A percentile compares a stretch with the other conserved stretches of the same genome.
phyloP scores from a whole-genome alignment of 2,329 filamentous ascomycete genomes.

The Aspergillus floridensis region DNA sequence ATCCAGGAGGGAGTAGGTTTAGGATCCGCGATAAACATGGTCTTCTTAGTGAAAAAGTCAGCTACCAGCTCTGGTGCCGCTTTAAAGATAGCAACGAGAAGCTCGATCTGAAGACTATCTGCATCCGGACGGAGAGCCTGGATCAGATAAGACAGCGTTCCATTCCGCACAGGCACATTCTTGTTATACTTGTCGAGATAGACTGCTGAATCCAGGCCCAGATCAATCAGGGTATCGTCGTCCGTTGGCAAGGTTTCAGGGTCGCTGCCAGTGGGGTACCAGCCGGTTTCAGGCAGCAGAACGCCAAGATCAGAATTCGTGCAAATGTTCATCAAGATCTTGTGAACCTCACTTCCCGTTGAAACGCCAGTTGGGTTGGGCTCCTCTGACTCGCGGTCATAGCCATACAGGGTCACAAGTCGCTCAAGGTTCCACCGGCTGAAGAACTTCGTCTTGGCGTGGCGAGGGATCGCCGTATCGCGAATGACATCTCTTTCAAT shows the following conservation, averaged over 20 bases:
- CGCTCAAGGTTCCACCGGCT: slow-evolving; percentile 71
- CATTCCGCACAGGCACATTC: slow-evolving; percentile 73
- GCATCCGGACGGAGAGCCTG: slow-evolving; percentile 80
- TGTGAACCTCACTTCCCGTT: slow-evolving; percentile 68
- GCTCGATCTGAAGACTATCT: slow-evolving; percentile 74
- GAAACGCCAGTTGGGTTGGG: slow-evolving; percentile 43
- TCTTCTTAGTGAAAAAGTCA: slow-evolving; percentile 79
- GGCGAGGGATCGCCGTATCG: slow-evolving; percentile 70
- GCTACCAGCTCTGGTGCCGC: slow-evolving; percentile 82
- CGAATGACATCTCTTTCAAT: slow-evolving; percentile 70
- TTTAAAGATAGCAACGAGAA: slow-evolving; percentile 75
- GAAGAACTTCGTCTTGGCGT: slow-evolving; percentile 72
- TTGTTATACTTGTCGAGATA: slow-evolving; percentile 67
- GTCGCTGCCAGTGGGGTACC: slow-evolving; percentile 72
- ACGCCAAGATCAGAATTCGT: slow-evolving; percentile 71
- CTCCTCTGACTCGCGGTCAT: slow-evolving; percentile 49
- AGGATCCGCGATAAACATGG: slow-evolving; percentile 80
- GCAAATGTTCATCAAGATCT: slow-evolving; percentile 72
- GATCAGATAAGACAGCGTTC: slow-evolving; percentile 73
- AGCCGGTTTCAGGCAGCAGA: slow-evolving; percentile 72
- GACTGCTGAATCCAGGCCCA: slow-evolving; percentile 67
- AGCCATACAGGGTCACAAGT: slow-evolving; percentile 68
- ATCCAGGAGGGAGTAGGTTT: slow-evolving; percentile 94
- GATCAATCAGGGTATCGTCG: slow-evolving; percentile 53
- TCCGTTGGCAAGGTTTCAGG: slow-evolving; percentile 53